phyloP scores from a whole-genome alignment of 2,329 filamentous ascomycete genomes.

The Ophiostoma perfectum region DNA sequence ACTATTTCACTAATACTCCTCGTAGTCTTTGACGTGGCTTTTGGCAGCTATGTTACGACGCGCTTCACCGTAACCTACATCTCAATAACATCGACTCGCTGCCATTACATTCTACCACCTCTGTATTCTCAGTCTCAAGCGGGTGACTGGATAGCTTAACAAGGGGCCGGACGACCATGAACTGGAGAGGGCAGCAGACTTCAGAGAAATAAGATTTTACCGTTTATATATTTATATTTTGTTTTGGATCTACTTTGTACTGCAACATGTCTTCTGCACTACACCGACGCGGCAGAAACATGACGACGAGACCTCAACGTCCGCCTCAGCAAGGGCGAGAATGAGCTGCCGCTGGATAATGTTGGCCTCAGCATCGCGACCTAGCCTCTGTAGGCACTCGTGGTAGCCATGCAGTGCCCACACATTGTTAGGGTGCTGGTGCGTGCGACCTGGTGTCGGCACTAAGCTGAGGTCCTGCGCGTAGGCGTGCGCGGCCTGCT shows the following conservation, averaged over 20 bases:
- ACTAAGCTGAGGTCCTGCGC: constrained; percentile 41
- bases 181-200: too few species aligned
- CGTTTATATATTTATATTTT: not conserved
- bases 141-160: too few species aligned
- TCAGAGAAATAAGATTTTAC: too few species aligned
- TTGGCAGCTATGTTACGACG: too few species aligned
- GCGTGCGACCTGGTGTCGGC: constrained; percentile 31
- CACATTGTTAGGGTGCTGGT: constrained; percentile 52
- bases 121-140: too few species aligned
- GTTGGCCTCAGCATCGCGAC: constrained; percentile 25
- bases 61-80: too few species aligned
- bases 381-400: constrained; percentile 49
- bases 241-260: not conserved
- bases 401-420: constrained; percentile 57
- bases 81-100: too few species aligned
- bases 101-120: too few species aligned
- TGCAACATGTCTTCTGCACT: constrained; percentile 8
- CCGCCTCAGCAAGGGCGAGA: constrained; percentile 25
- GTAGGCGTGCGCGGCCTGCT: constrained; percentile 42
- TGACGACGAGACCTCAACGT: constrained; percentile 34
- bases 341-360: constrained; percentile 14
- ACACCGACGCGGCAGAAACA: constrained; percentile 33
- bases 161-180: too few species aligned
- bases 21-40: too few species aligned
- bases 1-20: too few species aligned